Evolutionary conservation across 2,329 filamentous ascomycete species (phyloP).

Genomic region (Raffaelea deltoideospora): DNA sequence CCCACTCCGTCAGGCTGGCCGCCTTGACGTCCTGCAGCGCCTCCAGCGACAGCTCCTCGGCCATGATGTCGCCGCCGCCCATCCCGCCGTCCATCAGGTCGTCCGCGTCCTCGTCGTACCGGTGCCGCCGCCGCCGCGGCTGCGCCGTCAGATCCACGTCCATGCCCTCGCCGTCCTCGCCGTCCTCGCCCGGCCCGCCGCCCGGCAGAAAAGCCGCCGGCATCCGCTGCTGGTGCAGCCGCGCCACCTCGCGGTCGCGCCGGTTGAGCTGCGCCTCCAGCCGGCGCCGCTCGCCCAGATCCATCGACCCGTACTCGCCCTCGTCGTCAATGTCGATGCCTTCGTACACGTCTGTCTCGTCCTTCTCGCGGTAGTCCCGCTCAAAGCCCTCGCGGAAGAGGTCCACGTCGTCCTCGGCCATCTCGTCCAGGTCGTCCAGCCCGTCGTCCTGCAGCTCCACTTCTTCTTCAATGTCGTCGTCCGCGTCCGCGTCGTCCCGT

Average conservation of each 20-base stretch:
- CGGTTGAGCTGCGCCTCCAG: constrained; percentile 61
- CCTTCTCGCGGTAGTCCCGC: constrained; percentile 52
- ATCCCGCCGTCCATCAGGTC: too few species aligned
- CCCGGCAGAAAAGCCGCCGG: constrained; percentile 59
- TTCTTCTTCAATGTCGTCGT: constrained; percentile 56
- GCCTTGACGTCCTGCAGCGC: constrained; percentile 88
- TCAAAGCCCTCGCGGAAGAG: constrained; percentile 62
- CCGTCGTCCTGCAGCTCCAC: constrained; percentile 56
- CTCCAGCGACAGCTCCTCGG: constrained; percentile 85
- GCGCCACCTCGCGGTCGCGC: constrained; percentile 56
- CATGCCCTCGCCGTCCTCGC: constrained; percentile 74
- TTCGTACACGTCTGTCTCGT: constrained; percentile 55
- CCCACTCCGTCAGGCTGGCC: constrained; percentile 86
- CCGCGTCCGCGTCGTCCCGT: constrained; percentile 47
- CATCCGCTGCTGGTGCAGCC: constrained; percentile 48
- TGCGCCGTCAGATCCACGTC: constrained; percentile 71
- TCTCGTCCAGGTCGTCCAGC: constrained; percentile 67
- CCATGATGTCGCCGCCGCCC: constrained; percentile 87
- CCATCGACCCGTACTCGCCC: constrained; percentile 56
- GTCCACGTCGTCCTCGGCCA: constrained; percentile 68
- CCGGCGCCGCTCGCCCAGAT: constrained; percentile 48
- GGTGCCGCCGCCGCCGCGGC: constrained; percentile 68
- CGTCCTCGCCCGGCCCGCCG: too few species aligned
- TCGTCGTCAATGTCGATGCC: constrained; percentile 63
- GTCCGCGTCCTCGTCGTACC: constrained; percentile 88